Base-by-base conservation (phyloP, 2,329 filamentous ascomycete species). In the Colletotrichum australisinense region DNA sequence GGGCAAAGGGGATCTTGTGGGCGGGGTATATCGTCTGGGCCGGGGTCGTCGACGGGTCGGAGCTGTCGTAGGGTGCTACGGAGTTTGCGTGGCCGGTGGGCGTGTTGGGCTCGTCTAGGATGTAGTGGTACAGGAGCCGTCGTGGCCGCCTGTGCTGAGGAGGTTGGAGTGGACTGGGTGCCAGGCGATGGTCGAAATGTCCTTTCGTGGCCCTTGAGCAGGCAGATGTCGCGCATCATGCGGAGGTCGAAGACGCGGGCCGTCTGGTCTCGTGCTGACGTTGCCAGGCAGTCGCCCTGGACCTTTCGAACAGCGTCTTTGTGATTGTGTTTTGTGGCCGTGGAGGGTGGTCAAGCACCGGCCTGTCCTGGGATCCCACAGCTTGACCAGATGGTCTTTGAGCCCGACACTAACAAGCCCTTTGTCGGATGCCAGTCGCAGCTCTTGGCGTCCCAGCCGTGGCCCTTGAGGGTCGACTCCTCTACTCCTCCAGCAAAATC, bases 401-500 rank as follows among this genome's bases (percentile, higher is more conserved):
- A 98, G 49, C 97, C 97, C 1, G 97, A 98, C 4, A 98, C 96
- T 38, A 99, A 89, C 5, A 99, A 85, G 1, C 97, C 97, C 84
- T 98, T 98, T 24, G 93, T 94, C 1, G 96, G 95, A 85, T 99
- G 97, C 97, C 97, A 99, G 81, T 99, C 96, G 70, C 97, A 97
- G 66, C 92, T 94, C 83, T 98, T 98, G 24, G 95, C 95, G 80
- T 99, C 97, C 97, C 97, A 99, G 76, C 95, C 95, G 82, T 99
- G 97, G n/a, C 97, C 97, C 52, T 93, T 93, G 52, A 99, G 85
- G 12, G 93, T 93, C 1, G 93, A 93, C 79, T 98, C 95, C 81
- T 95, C 94, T 28, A 91, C 89, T 22, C 95, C 95, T 32, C 92
- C 91, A 11, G 95, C 95, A 83, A 99, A 99, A 82, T 99, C 97